Base-by-base conservation (phyloP, 768 basidiomycete genomes). In the Amyloporia xantha region DNA sequence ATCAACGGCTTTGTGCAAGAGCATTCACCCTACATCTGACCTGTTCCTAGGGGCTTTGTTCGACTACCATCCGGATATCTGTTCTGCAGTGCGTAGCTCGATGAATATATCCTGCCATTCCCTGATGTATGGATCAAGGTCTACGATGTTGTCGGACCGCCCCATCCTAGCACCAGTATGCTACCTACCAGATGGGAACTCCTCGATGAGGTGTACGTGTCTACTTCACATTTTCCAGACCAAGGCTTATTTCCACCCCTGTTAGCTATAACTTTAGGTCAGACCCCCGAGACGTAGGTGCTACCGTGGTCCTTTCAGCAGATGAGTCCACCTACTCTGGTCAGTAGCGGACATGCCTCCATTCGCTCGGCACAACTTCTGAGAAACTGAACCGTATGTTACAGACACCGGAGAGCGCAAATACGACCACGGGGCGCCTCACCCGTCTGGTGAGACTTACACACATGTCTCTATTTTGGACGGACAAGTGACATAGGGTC, bases 341-440 rank as follows among this genome's bases (percentile, higher is more conserved):
- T 73, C 27, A 26, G 64, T 54, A 20, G 15, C 30, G 13, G 23
- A 15, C 15, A 21, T 43, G 24, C 37, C 15, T 5, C 17, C 38
- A 39, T 19, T 39, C 19, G 9, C 33, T n/a, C 33, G 33, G n/a
- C n/a, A n/a, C n/a, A n/a, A n/a, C n/a, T n/a, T n/a, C n/a, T n/a
- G n/a, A n/a, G n/a, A n/a, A n/a, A 33, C 30, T 33, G 30, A 7
- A 58, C 17, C 19, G 21, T 25, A 10, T 44, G n/a, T 42, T 9
- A 3, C 47, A 80, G 78, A 77, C 59, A 62, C 64, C 21, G 76
- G 72, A 15, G 61, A 62, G 2, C 74, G 78, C 36, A 71, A 70
- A 25, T 84, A 75, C 57, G 64, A 82, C 54, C 80, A 86, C 58
- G 90, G 89, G 11, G 69, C 62, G 25, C 88, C 90, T 4, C 89